Percentiles rank a stretch among this genome's conserved stretches.
Evolutionary conservation across 768 basidiomycete species (phyloP).

Genomic region (Strobilomyces echinocephalus): DNA sequence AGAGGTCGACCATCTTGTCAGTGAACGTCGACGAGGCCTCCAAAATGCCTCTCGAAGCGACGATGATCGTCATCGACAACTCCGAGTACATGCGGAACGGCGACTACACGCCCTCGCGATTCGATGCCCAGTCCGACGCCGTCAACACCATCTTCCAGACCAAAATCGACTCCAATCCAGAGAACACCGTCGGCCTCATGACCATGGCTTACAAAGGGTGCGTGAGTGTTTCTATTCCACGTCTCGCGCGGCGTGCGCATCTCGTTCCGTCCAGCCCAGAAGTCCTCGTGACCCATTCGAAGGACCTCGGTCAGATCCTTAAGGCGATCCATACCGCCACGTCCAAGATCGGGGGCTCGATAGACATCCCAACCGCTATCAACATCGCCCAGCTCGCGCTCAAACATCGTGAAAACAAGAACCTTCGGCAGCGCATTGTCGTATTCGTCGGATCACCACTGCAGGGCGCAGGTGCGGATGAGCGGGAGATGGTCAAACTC

Average conservation of each 20-base stretch:
- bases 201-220: constrained; percentile 97
- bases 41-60: constrained; percentile 94
- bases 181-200: constrained; percentile 97
- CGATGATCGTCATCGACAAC: constrained; percentile 97
- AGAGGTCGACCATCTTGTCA: constrained; percentile 4
- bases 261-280: constrained; percentile 59
- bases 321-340: constrained; percentile 67
- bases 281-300: constrained; percentile 93
- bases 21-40: constrained; percentile 10
- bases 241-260: background rate
- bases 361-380: constrained; percentile 87
- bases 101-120: constrained; percentile 82
- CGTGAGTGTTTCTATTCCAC: constrained; percentile 22
- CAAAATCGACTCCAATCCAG: constrained; percentile 94
- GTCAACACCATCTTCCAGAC: constrained; percentile 86
- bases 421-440: constrained; percentile 91
- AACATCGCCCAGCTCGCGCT: constrained; percentile 93
- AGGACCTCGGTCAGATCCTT: constrained; percentile 90
- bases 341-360: constrained; percentile 71
- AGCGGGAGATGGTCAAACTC: constrained; percentile 77
- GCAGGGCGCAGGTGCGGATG: constrained; percentile 63
- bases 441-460: constrained; percentile 91
- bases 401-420: constrained; percentile 98
- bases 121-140: constrained; percentile 88
- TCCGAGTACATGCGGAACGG: constrained; percentile 97